Evolutionary conservation across 2,329 filamentous ascomycete genomes (phyloP), one percentile per base, ranked within the genome.

Genomic region (Ascochyta rabiei): DNA sequence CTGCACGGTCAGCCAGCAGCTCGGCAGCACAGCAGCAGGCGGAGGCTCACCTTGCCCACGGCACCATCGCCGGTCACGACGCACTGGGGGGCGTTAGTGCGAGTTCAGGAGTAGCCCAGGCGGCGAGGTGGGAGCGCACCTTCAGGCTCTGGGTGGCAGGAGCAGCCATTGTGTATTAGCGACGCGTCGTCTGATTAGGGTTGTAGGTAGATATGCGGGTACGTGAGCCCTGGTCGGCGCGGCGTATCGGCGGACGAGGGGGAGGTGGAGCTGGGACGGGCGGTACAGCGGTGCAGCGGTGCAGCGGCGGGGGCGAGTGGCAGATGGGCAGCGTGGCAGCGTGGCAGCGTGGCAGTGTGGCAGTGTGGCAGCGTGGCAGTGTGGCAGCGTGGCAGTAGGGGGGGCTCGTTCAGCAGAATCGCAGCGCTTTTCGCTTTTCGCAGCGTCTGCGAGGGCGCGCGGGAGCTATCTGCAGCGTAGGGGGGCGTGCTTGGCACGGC

Each of bases 21-120:
- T 30, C 35, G 16, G 46, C 39, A 52, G 31, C 57, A 50, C 61
- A 39, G 51, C 59, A 59, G 46, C 48, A 59, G 59, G 64, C 60
- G 56, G 53, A 57, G 52, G 52, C 82, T 79, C 80, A 96, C 93
- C 86, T 99, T 99, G 79, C 95, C 95, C 71, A 99, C 95, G 76
- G 95, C 95, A 90, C 95, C 95, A 79, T 99, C 95, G 81, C 95
- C 95, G 61, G 95, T 98, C 75, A 99, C 95, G 76, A 99, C 95
- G 48, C 51, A 54, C 51, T 54, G 40, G 35, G 38, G 21, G 15
- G 15, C 1, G n/a, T n/a, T 18, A 34, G 31, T 34, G 31, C 31
- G 7, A 18, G 31, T 6, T 34, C 30, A 10, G 12, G 30, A 6
- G 16, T 15, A 9, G n/a, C 4, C 10, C 4, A 16, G 8, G 21